Evolutionary conservation across 345 rosid species (phyloP).

Genomic region (Psidium guajava): DNA sequence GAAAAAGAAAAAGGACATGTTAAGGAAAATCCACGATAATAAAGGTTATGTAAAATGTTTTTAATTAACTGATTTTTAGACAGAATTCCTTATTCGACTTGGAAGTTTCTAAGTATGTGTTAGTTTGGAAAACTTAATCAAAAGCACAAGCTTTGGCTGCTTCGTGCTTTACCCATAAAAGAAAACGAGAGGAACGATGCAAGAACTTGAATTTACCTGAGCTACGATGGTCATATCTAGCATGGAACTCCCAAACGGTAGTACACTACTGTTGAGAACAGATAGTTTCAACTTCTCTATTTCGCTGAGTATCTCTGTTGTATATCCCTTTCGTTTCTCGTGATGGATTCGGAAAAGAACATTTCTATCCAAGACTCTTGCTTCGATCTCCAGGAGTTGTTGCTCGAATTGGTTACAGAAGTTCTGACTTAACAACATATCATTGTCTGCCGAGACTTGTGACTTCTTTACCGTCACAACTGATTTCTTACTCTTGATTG

Average conservation of each 20-base stretch:
- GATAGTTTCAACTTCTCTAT: conserved; percentile 38
- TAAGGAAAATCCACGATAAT: not conserved
- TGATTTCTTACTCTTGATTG: conserved; percentile 40
- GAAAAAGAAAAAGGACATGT: not conserved
- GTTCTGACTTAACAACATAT: conserved; percentile 23
- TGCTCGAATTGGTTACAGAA: conserved; percentile 8
- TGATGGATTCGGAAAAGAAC: conserved; percentile 58
- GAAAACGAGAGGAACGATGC: not conserved
- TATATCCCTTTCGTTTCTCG: conserved; percentile 34
- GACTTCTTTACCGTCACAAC: conserved; percentile 40
- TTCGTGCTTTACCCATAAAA: not conserved
- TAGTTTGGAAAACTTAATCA: not conserved
- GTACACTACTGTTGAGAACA: conserved; percentile 23
- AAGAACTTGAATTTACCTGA: conserved; percentile 27
- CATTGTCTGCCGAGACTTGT: conserved; percentile 25
- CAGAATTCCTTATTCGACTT: not conserved
- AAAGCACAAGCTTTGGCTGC: not conserved
- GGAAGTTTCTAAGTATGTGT: not conserved
- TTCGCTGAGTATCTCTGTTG: conserved; percentile 25
- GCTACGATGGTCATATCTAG: conserved; percentile 58
- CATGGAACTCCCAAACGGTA: conserved; percentile 55
- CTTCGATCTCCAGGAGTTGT: conserved; percentile 57
- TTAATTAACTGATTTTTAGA: not conserved
- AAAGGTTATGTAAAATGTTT: not conserved
- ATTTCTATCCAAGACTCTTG: conserved; percentile 38